phyloP scores from a whole-genome alignment of 2,329 filamentous ascomycete species.

The Pseudocercospora fuligena region DNA sequence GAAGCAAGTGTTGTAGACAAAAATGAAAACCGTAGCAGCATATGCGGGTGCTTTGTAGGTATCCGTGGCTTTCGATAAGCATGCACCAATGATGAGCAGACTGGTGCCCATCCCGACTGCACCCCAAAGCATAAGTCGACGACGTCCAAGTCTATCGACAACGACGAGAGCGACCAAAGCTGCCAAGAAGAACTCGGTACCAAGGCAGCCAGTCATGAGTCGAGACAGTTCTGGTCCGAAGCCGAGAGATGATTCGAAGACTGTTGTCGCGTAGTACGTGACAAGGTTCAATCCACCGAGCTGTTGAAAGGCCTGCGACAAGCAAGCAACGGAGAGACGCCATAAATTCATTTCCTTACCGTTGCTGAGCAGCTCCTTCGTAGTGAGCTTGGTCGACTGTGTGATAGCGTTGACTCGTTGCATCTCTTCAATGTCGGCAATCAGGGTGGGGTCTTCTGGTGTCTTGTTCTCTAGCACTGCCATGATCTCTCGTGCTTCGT shows the following conservation, averaged over 20 bases:
- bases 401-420: constrained; percentile 25
- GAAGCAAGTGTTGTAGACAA: constrained; percentile 37
- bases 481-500: constrained; percentile 55
- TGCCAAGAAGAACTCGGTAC: constrained; percentile 34
- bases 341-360: constrained; percentile 51
- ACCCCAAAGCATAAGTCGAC: constrained; percentile 43
- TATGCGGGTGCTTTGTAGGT: constrained; percentile 26
- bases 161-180: constrained; percentile 60
- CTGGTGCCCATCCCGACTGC: constrained; percentile 34
- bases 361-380: constrained; percentile 38
- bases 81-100: constrained; percentile 32
- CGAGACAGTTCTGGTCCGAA: constrained; percentile 27
- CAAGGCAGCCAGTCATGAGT: constrained; percentile 33
- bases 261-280: constrained; percentile 51
- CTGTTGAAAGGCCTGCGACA: constrained; percentile 54
- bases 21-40: constrained; percentile 41
- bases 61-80: constrained; percentile 18
- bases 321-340: constrained; percentile 49
- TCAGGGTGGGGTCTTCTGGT: constrained; percentile 60
- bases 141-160: constrained; percentile 64
- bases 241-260: constrained; percentile 58
- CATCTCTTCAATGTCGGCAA: constrained; percentile 54
- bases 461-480: constrained; percentile 55
- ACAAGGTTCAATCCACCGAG: constrained; percentile 29
- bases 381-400: constrained; percentile 16